Evolutionary conservation across 129 eudicot genomes (phyloP), one percentile per base, ranked within the genome.

Genomic region (Ambrosia trifida): DNA sequence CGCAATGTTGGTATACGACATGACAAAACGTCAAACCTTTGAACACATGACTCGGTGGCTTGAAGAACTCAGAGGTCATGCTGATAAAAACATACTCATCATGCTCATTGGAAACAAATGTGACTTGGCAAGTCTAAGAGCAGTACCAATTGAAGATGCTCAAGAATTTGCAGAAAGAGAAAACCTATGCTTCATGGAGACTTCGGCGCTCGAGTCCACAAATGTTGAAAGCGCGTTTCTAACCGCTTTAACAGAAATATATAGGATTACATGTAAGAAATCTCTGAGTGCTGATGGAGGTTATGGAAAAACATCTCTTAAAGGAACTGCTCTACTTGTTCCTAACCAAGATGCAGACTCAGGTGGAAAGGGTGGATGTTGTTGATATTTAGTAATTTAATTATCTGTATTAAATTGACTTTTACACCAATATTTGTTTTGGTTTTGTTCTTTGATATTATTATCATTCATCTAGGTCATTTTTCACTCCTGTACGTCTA

Each of bases 91-190:
- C 50, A 82, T 82, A 5, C 72, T 77, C 13, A 77, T 77, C 24
- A 77, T 77, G 81, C 70, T 77, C 53, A 69, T 78, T 41, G 83
- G 86, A 31, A 82, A 82, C 80, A 82, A 82, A 57, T 78, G 80
- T 50, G 83, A 78, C 66, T 46, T 82, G 63, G 80, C 49, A 46
- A 62, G 64, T 54, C 77, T 72, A 40, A 63, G 83, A 70, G 83
- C 82, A 33, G 86, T 82, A 18, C 83, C 86, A 38, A 44, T 67
- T 38, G 83, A 78, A 70, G 86, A 74, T 64, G 83, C 86, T 30
- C 73, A 78, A 66, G 86, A 82, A 45, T 79, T 82, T 74, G 83
- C 83, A n/a, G 80, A 74, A 69, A 69, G 80, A 78, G 83, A 78
- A 40, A 74, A 69, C 2, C 77, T 82, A 49, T 78, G 64, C 57